Base-by-base conservation (phyloP, 768 basidiomycete genomes). In the Amanita subjunquillea region DNA sequence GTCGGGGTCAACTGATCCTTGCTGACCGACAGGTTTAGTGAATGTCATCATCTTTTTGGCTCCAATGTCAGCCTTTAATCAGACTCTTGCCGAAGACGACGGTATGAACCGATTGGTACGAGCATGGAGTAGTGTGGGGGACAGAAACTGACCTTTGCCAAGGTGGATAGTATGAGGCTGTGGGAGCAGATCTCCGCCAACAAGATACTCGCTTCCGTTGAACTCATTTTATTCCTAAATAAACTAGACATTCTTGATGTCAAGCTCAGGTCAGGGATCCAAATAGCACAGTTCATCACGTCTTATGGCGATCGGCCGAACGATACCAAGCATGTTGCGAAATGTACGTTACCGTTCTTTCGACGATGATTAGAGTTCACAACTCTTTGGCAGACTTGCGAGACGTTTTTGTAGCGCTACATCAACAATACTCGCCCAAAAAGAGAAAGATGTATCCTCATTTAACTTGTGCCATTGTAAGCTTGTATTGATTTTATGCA, bases 31-130 rank as follows among this genome's bases (percentile, higher is more conserved):
- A 6, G 36, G 30, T 13, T 23, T 50, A 80, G 82, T 83, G 41
- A 78, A 80, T 56, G 74, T 78, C 8, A 77, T 85, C 53, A 78
- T 87, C 22, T 87, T 85, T 61, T 64, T 85, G 3, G 82, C 79
- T 2, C 80, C 85, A 0, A 72, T 84, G 58, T 81, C 74, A 10
- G 79, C 76, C 3, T 86, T 84, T 63, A 78, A 83, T 60, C 78
- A 83, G 63, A 69, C 72, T n/a, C 69, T 84, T 4, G 69, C 72
- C 2, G 83, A 84, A 60, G 81, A 83, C 59, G 67, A 69, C 29
- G 70, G 58, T 22, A 69, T 82, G 3, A 85, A 85, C 58, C 75
- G 83, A 47, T 66, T 86, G 62, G 82, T 82, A 55, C 20, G 72
- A 63, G 1, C n/a, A 17, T 42, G 15, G 13, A 27, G 50, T 20